Evolutionary conservation across 2,329 filamentous ascomycete genomes (phyloP), one percentile per base, ranked within the genome.

Genomic region (Monosporascus sp.): DNA sequence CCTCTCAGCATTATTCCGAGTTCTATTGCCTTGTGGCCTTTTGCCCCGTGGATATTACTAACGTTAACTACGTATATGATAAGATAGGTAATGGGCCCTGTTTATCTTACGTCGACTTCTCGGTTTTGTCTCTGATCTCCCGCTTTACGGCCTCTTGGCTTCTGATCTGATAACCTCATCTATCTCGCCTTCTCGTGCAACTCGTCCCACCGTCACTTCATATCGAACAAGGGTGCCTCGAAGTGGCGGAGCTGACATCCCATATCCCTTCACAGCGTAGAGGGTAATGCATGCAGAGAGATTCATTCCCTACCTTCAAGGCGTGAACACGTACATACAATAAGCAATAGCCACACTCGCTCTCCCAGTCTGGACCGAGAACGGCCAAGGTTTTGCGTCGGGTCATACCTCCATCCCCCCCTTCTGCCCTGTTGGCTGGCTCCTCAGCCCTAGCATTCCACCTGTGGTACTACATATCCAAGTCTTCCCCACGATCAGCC

Each of bases 171-270:
- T 46, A 31, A 18, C 6, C 24, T 17, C 39, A 18, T 24, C 39
- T 17, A 31, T 46, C 24, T 31, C n/a, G 42, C 20, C 42, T 46
- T 27, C 49, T 47, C 6, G 27, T 50, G 41, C 39, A 15, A 31
- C 22, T n/a, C 38, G 38, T 25, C 36, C 27, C 37, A 39, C 48
- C 48, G 44, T 41, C 36, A 27, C 41, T n/a, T 31, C 48, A 31
- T 15, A 25, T 34, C 41, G 27, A 18, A 52, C 37, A n/a, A 49
- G 17, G 24, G 24, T 46, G n/a, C 42, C 42, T 1, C 8, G 22
- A 52, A 52, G 51, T 52, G 47, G 51, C 47, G 46, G 46, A 49
- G 51, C 47, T 52, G 47, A 45, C 46, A n/a, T 49, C 20, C 34
- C 34, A 42, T 25, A 27, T 15, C 17, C 24, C 15, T 44, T 46